phyloP scores from a whole-genome alignment of 208 protist species.

The Endotrypanum monterogeii region DNA sequence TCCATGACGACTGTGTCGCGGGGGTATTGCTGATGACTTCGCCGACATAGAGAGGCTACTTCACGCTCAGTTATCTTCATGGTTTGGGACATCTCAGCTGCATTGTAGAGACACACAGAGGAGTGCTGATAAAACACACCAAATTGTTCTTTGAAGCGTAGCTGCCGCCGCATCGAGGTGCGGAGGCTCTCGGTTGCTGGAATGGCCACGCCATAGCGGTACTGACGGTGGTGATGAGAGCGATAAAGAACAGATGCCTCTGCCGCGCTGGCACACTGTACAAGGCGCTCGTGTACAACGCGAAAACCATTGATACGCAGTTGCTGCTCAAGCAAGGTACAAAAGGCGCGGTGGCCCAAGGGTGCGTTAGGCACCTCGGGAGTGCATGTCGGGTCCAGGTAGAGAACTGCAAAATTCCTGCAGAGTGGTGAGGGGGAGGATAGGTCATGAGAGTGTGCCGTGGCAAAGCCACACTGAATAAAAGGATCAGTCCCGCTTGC shows the following conservation, averaged over 20 bases:
- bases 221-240: slow-evolving; percentile 39
- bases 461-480: slow-evolving; percentile 13
- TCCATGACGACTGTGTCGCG: slow-evolving; percentile 34
- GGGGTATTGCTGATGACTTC: slow-evolving; percentile 15
- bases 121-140: slow-evolving; percentile 20
- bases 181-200: slow-evolving; percentile 32
- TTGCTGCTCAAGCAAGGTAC: slow-evolving; percentile 23
- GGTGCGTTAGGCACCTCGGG: background rate
- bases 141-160: slow-evolving; percentile 23
- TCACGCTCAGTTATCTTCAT: slow-evolving; percentile 15
- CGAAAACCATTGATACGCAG: slow-evolving; percentile 20
- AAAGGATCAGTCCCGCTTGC: slow-evolving; percentile 16
- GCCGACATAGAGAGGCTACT: slow-evolving; percentile 26
- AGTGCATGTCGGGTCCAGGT: slow-evolving; percentile 19
- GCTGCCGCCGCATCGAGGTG: slow-evolving; percentile 13
- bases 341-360: background rate
- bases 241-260: slow-evolving; percentile 34
- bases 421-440: background rate
- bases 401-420: slow-evolving; percentile 22
- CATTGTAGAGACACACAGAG: slow-evolving; percentile 24
- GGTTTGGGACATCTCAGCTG: slow-evolving; percentile 28
- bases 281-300: slow-evolving; percentile 22
- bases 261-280: slow-evolving; percentile 25
- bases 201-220: slow-evolving; percentile 52
- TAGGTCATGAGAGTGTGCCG: background rate